phyloP scores from a whole-genome alignment of 345 rosid species.

The Erodium maritimum region DNA sequence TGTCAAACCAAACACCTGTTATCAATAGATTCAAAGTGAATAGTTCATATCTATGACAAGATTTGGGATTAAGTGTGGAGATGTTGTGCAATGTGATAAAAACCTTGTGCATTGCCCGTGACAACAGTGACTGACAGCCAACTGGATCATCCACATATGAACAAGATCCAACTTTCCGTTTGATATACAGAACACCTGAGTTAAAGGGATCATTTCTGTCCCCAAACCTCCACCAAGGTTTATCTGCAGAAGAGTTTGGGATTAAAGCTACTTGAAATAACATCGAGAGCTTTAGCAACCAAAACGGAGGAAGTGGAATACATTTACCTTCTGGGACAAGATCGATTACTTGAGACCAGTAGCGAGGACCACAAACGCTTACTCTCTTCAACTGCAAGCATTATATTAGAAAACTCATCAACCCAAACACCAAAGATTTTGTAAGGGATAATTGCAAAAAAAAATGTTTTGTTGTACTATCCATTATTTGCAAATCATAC shows the following conservation, averaged over 20 bases:
- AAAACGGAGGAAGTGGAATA: constrained; percentile 10
- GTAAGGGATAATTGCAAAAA: too few relatives aligned
- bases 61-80: background rate
- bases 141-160: constrained; percentile 92
- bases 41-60: constrained; percentile 5
- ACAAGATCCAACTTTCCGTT: constrained; percentile 95
- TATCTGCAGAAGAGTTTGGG: constrained; percentile 31
- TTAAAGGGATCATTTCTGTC: constrained; percentile 64
- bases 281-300: background rate
- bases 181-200: constrained; percentile 79
- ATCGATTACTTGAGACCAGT: constrained; percentile 87
- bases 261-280: constrained; percentile 4
- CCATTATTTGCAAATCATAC: too few relatives aligned
- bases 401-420: constrained; percentile 10
- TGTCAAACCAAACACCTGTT: constrained; percentile 72
- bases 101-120: constrained; percentile 98
- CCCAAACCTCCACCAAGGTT: constrained; percentile 76
- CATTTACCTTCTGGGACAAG: constrained; percentile 70
- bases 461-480: too few relatives aligned
- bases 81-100: constrained; percentile 2
- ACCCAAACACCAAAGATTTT: background rate
- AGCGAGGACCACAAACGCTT: constrained; percentile 88
- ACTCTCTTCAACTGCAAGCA: constrained; percentile 68
- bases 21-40: constrained; percentile 7
- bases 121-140: constrained; percentile 84